Evolutionary conservation across 2,329 filamentous ascomycete species (phyloP), one percentile per base, ranked within the genome.

Genomic region (Fusarium floridanum): DNA sequence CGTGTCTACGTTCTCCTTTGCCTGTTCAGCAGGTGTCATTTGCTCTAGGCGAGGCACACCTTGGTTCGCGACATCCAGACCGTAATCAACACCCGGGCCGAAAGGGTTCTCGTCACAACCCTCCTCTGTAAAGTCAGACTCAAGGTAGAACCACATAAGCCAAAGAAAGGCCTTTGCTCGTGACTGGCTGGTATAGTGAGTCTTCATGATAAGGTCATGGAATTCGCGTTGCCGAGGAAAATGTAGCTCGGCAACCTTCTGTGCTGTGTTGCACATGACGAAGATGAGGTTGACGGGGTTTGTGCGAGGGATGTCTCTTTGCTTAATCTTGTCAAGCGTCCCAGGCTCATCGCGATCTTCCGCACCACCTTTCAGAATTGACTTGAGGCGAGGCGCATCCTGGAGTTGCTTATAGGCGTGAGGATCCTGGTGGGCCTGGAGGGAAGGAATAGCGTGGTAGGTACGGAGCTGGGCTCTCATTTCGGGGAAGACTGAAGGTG

Each of bases 81-180:
- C 88, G 72, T 93, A 93, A 78, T 92, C 91, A 3, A 93, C 89
- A 14, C 91, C 91, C 12, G 86, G 81, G 0, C 97, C 97, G 78
- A 98, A 99, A 0, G 97, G 97, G 79, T 99, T 99, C 77, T 94
- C 92, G 57, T 94, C 89, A 53, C 95, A 96, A 66, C 94, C 95
- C 78, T 98, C 94, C 77, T 93, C 91, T 0, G 94, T 94, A 77
- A 98, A 98, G 81, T 98, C 95, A 32, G 95, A 98, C 82, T 99
- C 97, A 20, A 99, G 89, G 80, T 99, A 98, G 87, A 97, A 98
- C 97, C 97, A 99, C 91, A 99, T 97, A 73, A 99, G 87, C 97
- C 97, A 99, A 22, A 99, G 85, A 77, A 99, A 99, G 1, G 96
- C 96, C 53, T 87, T 91, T 1, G 97, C 95, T 72, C 97, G 91